Percentiles rank a stretch among this genome's conserved stretches.
Evolutionary conservation across 176 grass and related monocot genomes (phyloP).

Genomic region (Stipa capillata): DNA sequence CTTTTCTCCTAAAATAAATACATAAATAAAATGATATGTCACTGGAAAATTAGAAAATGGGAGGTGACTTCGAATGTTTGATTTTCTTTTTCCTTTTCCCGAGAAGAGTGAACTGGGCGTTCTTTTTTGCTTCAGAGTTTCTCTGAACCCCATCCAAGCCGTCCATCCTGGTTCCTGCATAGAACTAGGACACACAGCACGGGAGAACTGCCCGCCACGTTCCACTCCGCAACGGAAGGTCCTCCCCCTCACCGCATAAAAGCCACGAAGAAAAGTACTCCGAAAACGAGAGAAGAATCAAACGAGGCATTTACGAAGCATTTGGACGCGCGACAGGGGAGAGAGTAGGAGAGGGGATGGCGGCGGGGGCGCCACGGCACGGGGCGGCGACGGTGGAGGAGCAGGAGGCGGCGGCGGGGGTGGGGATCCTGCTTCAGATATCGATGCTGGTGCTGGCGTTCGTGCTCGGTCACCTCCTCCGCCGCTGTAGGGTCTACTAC

Average conservation of each 20-base stretch:
- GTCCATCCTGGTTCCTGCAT: too few species aligned
- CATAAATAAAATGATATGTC: too few species aligned
- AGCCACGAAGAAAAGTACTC: neutral
- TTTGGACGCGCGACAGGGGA: neutral
- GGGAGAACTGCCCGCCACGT: too few species aligned
- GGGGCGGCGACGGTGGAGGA: constrained; percentile 14
- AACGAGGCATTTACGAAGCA: neutral
- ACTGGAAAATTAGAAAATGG: neutral
- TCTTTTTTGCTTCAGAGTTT: too few species aligned
- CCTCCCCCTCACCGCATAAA: too few species aligned
- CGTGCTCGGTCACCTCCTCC: constrained; percentile 62
- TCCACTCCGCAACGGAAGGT: too few species aligned
- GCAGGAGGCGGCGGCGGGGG: constrained; percentile 57
- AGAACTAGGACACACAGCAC: too few species aligned
- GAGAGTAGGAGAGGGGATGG: neutral
- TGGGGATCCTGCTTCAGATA: constrained; percentile 73
- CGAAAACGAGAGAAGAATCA: neutral
- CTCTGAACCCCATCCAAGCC: too few species aligned
- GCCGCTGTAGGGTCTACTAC: constrained; percentile 64
- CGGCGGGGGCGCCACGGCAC: neutral
- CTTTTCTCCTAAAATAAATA: too few species aligned
- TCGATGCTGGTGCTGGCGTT: constrained; percentile 73
- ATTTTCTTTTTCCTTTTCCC: too few species aligned
- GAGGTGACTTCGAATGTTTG: too few species aligned
- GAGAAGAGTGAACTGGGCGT: too few species aligned